phyloP scores from a whole-genome alignment of 2,329 filamentous ascomycete species.

The Davidsoniella virescens region DNA sequence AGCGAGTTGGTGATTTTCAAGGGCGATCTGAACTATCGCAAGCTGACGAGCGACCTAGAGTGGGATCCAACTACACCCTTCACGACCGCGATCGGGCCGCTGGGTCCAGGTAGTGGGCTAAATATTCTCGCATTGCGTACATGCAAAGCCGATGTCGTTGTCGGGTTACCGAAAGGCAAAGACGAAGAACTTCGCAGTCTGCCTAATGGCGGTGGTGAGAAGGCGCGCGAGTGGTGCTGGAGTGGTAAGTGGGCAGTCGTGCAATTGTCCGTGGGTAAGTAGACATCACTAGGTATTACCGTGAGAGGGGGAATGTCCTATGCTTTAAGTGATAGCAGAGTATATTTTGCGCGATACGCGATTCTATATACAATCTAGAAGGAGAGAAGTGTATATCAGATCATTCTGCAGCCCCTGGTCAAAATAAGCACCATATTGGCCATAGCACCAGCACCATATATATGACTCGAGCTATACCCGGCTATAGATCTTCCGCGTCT shows the following conservation, averaged over 20 bases:
- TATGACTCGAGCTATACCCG: no score
- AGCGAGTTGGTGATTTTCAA: slow-evolving; percentile 91
- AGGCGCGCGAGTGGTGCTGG: slow-evolving; percentile 81
- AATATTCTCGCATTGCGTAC: slow-evolving; percentile 79
- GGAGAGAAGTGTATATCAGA: background rate
- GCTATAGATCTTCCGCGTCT: no score
- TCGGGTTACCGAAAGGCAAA: slow-evolving; percentile 64
- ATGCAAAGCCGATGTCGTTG: slow-evolving; percentile 92
- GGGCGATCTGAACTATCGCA: slow-evolving; percentile 92
- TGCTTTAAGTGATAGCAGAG: background rate
- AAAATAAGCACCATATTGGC: background rate
- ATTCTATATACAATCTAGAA: no score
- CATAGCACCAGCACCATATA: no score
- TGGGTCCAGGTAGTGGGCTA: slow-evolving; percentile 67
- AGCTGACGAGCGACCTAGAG: slow-evolving; percentile 66
- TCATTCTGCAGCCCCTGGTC: background rate
- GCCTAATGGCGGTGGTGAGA: slow-evolving; percentile 55
- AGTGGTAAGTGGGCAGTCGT: slow-evolving; percentile 94
- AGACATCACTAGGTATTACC: background rate
- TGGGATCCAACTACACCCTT: slow-evolving; percentile 89
- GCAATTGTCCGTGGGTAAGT: slow-evolving; percentile 40
- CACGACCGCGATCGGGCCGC: slow-evolving; percentile 63
- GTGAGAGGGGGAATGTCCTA: background rate
- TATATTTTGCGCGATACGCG: background rate
- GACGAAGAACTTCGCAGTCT: slow-evolving; percentile 62